phyloP scores from a whole-genome alignment of 257 asterid species.

The Buddleja alternifolia region DNA sequence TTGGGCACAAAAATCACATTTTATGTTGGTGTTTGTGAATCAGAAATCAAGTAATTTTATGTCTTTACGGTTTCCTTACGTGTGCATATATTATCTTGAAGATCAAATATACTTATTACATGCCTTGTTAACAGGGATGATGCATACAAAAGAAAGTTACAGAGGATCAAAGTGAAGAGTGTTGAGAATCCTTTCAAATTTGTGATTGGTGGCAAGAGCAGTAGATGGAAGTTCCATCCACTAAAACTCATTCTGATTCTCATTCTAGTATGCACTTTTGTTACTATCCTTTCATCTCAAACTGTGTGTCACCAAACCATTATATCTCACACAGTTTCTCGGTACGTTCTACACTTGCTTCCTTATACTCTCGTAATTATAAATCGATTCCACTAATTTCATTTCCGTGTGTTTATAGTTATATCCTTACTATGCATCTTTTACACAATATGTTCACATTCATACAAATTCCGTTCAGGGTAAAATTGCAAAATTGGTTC shows the following conservation, averaged over 20 bases:
- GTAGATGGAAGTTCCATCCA: constrained; percentile 53
- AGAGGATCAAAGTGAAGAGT: constrained; percentile 56
- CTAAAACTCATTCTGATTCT: constrained; percentile 52
- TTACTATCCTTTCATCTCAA: constrained; percentile 54
- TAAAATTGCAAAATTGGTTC: too few species aligned
- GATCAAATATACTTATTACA: neutral
- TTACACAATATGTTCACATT: too few species aligned
- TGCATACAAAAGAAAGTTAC: constrained; percentile 53
- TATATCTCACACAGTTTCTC: constrained; percentile 38
- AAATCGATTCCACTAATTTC: too few species aligned
- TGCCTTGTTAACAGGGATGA: constrained; percentile 43
- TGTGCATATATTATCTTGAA: too few species aligned
- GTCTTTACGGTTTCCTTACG: too few species aligned
- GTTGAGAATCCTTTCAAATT: constrained; percentile 46
- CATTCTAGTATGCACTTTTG: constrained; percentile 45
- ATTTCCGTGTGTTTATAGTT: too few species aligned
- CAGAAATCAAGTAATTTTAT: too few species aligned
- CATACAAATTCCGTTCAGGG: too few species aligned
- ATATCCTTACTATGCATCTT: too few species aligned
- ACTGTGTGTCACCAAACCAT: constrained; percentile 47
- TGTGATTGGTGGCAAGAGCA: constrained; percentile 45
- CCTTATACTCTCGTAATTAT: too few species aligned
- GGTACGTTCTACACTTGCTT: constrained; percentile 39
- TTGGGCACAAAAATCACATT: too few species aligned
- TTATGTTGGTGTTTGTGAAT: too few species aligned